Conservation (phyloP, 768 basidiomycete genomes). For the Pisolithus sp. region DNA sequence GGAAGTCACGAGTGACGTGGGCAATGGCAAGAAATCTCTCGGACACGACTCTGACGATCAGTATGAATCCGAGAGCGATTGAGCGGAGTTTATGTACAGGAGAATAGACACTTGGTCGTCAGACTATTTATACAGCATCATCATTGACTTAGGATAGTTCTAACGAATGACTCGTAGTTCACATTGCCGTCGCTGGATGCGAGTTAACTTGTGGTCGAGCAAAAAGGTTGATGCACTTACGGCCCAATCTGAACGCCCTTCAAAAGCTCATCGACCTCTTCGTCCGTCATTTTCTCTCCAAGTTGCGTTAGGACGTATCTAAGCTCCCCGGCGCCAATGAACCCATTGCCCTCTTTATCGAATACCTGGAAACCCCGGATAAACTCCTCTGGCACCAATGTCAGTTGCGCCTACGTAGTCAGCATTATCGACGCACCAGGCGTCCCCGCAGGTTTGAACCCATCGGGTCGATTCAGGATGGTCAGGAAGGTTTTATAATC, state of each 20-base stretch:
- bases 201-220: constrained; percentile 1
- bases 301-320: constrained; percentile 90
- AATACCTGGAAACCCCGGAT: constrained; percentile 99
- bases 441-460: constrained; percentile 95
- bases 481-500: constrained; percentile 88
- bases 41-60: constrained; percentile 42
- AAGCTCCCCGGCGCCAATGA: constrained; percentile 58
- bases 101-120: neutral
- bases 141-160: constrained; percentile 87
- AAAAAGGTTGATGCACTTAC: constrained; percentile 42
- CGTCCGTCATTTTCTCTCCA: constrained; percentile 97
- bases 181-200: constrained; percentile 82
- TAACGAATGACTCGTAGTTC: constrained; percentile 95
- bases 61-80: constrained; percentile 49
- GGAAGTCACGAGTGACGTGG: constrained; percentile 33
- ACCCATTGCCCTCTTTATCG: constrained; percentile 75
- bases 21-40: constrained; percentile 7
- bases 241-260: constrained; percentile 91
- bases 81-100: constrained; percentile 3
- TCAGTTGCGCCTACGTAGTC: constrained; percentile 1
- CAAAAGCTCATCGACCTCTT: constrained; percentile 95
- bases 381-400: constrained; percentile 76
- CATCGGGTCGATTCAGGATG: constrained; percentile 91
- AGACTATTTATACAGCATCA: neutral
- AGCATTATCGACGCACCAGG: constrained; percentile 51